Evolutionary conservation across 75 land plant species (phyloP).

Genomic region (Selaginella moellendorffii): DNA sequence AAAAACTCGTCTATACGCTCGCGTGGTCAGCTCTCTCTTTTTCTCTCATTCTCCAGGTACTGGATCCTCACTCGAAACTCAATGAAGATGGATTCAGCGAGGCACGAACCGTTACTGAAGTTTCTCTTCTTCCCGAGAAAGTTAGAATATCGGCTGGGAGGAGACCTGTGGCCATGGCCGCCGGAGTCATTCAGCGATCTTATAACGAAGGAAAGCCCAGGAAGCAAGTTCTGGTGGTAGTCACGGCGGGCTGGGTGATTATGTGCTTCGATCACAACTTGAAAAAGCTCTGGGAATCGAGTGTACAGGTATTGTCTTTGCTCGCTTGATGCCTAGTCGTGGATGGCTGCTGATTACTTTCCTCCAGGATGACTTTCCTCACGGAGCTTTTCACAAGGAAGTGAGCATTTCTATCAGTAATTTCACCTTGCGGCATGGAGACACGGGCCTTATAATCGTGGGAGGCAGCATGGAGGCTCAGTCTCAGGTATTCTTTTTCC

Average conservation of each 20-base stretch:
- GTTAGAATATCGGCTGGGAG: slow-evolving; percentile 68
- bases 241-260: slow-evolving; percentile 89
- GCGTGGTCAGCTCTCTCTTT: too few relatives aligned
- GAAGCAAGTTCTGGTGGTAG: slow-evolving; percentile 92
- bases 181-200: slow-evolving; percentile 53
- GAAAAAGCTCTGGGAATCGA: slow-evolving; percentile 82
- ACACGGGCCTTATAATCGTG: slow-evolving; percentile 71
- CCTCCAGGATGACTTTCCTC: slow-evolving; percentile 80
- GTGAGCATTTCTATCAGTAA: slow-evolving; percentile 74
- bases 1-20: not conserved
- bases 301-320: slow-evolving; percentile 60
- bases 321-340: too few relatives aligned
- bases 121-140: slow-evolving; percentile 67
- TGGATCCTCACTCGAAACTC: slow-evolving; percentile 48
- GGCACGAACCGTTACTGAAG: slow-evolving; percentile 58
- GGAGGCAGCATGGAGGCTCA: slow-evolving; percentile 97
- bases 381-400: slow-evolving; percentile 80
- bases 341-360: too few relatives aligned
- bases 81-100: slow-evolving; percentile 74
- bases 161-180: slow-evolving; percentile 78
- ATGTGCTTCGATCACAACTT: slow-evolving; percentile 96
- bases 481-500: slow-evolving; percentile 46
- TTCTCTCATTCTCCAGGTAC: slow-evolving; percentile 19
- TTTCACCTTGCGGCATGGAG: slow-evolving; percentile 88
- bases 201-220: slow-evolving; percentile 34